phyloP scores from a whole-genome alignment of 805 yeast genomes.

The Suhomyces sp. region DNA sequence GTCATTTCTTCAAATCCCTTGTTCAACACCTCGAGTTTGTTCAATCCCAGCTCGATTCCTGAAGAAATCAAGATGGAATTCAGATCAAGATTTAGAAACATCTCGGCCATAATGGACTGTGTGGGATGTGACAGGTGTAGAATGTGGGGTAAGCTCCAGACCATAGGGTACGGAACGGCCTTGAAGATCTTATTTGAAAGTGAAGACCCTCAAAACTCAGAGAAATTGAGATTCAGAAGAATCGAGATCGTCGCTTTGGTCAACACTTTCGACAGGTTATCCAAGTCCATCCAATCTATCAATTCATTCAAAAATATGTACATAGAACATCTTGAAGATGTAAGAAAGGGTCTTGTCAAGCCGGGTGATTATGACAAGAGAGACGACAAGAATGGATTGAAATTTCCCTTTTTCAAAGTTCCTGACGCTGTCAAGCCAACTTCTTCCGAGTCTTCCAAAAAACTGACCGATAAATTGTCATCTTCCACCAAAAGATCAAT shows the following conservation, averaged over 20 bases:
- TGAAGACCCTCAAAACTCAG: conserved; percentile 48
- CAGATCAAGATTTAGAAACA: conserved; percentile 80
- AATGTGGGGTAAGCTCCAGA: conserved; percentile 97
- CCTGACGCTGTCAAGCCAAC: not conserved
- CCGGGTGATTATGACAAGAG: conserved; percentile 41
- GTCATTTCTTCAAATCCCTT: conserved; percentile 42
- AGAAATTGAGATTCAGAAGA: conserved; percentile 60
- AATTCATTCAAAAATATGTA: conserved; percentile 65
- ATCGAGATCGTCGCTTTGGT: conserved; percentile 87
- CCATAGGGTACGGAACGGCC: conserved; percentile 97
- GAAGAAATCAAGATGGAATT: conserved; percentile 76
- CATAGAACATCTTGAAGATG: conserved; percentile 39
- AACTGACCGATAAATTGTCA: not conserved
- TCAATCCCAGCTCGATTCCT: conserved; percentile 44
- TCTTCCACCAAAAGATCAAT: not conserved
- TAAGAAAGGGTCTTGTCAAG: conserved; percentile 34
- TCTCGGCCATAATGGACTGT: conserved; percentile 93
- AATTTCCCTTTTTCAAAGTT: conserved; percentile 33
- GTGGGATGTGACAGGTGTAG: conserved; percentile 98
- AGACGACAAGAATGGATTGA: conserved; percentile 27
- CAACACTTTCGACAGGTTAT: conserved; percentile 88
- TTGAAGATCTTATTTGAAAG: conserved; percentile 85
- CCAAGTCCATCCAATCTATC: conserved; percentile 77
- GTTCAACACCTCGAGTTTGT: conserved; percentile 46
- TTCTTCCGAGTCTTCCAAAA: conserved; percentile 1